A percentile compares a stretch with the other conserved stretches of the same genome.
phyloP scores from a whole-genome alignment of 345 rosid genomes.

The Gossypium sturtianum region DNA sequence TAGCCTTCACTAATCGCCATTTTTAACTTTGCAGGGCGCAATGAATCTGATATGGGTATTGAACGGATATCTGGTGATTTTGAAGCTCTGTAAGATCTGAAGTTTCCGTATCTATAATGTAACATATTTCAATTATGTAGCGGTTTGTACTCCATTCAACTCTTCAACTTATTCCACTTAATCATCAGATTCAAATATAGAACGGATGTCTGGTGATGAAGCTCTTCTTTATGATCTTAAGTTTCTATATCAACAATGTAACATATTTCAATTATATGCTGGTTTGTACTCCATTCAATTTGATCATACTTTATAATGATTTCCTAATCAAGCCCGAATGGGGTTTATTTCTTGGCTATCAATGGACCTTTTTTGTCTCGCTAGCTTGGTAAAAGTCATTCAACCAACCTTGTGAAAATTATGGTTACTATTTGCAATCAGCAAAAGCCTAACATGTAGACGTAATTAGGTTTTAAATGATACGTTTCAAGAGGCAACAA shows the following conservation, averaged over 20 bases:
- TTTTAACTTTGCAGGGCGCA: not conserved
- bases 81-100: conserved; percentile 12
- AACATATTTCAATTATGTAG: not conserved
- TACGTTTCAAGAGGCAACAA: not conserved
- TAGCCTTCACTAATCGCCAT: not conserved
- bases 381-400: not conserved
- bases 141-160: not conserved
- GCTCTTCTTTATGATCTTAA: not conserved
- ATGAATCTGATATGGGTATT: not conserved
- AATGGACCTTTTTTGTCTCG: not conserved
- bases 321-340: not conserved
- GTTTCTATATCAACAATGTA: not conserved
- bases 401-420: not conserved
- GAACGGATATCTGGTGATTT: not conserved
- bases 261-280: not conserved
- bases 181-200: not conserved
- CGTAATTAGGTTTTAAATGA: not conserved
- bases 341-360: not conserved
- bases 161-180: not conserved
- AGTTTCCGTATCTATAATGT: not conserved
- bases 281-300: not conserved
- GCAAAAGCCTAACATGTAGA: not conserved
- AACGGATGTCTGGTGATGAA: not conserved
- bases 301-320: not conserved
- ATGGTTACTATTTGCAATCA: not conserved